Conservation (phyloP, 768 basidiomycete genomes). For the Russula compacta region DNA sequence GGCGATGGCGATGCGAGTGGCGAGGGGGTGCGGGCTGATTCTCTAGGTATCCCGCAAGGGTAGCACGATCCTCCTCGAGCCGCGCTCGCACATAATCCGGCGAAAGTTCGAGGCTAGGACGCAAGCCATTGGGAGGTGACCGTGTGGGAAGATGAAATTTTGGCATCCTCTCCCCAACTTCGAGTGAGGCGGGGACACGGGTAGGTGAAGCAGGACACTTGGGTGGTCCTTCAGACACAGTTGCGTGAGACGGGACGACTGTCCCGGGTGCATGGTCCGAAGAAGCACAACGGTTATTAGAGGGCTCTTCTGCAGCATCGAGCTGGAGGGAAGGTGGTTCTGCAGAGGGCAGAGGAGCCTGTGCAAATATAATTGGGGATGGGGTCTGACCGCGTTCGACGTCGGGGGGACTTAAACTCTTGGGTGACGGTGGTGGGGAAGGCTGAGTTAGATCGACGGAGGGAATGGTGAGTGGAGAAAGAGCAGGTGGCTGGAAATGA, state of each 20-base stretch:
- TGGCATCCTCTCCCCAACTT: background rate
- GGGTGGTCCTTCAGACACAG: background rate
- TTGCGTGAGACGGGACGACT: background rate
- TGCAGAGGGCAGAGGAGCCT: background rate
- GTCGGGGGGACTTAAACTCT: background rate
- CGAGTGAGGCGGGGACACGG: conserved; percentile 8
- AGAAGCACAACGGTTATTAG: background rate
- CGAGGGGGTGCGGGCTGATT: background rate
- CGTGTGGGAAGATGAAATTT: conserved; percentile 15
- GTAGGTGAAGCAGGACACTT: conserved; percentile 7
- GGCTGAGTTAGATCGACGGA: background rate
- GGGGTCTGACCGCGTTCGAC: conserved; percentile 5
- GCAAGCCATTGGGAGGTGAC: background rate
- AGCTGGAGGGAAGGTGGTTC: background rate
- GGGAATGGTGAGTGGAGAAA: background rate
- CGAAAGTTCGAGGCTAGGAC: conserved; percentile 11
- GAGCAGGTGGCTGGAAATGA: background rate
- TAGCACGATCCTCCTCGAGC: background rate
- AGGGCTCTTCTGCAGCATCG: background rate
- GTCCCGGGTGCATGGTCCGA: background rate
- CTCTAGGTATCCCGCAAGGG: background rate
- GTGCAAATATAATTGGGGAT: conserved; percentile 17
- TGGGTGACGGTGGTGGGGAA: background rate
- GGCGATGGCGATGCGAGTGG: background rate
- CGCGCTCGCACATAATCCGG: conserved; percentile 7